These are phyloP conservation scores for Verticillium dahliae DNA, from an alignment of 2,329 filamentous ascomycete genomes.

Conservation along the genomic window DNA sequence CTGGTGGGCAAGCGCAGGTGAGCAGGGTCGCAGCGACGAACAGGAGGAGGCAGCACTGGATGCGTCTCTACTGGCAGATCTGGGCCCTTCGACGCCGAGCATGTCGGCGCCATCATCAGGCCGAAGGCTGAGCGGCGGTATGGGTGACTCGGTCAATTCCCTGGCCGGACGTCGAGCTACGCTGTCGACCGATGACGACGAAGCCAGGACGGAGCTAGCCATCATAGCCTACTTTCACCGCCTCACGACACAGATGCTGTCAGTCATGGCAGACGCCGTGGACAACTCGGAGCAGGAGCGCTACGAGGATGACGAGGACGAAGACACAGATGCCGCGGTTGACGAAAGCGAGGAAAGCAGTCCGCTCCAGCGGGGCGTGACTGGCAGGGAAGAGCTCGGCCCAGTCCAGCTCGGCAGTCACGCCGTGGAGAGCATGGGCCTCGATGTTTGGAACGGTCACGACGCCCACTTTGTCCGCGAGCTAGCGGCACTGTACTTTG, in stretches of 20 bases:
- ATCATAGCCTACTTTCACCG: slow-evolving; percentile 79
- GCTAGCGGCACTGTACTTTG: slow-evolving; percentile 60
- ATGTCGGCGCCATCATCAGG: slow-evolving; percentile 4
- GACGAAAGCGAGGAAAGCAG: slow-evolving; percentile 24
- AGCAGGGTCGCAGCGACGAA: slow-evolving; percentile 57
- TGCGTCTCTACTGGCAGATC: slow-evolving; percentile 46
- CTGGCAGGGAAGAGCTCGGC: slow-evolving; percentile 22
- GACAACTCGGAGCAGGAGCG: slow-evolving; percentile 35
- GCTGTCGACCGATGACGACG: slow-evolving; percentile 23
- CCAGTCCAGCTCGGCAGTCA: slow-evolving; percentile 54
- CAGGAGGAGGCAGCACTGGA: slow-evolving; percentile 52
- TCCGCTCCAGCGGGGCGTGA: slow-evolving; percentile 12
- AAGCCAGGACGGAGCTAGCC: slow-evolving; percentile 56
- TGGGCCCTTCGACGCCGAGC: slow-evolving; percentile 22
- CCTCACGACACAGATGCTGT: slow-evolving; percentile 60
- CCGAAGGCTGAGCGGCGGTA: slow-evolving; percentile 10
- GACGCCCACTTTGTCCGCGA: slow-evolving; percentile 65
- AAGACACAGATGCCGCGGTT: slow-evolving; percentile 24
- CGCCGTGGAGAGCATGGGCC: slow-evolving; percentile 63
- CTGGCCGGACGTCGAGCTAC: slow-evolving; percentile 28
- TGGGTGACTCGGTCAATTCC: slow-evolving; percentile 38
- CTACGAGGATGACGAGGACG: slow-evolving; percentile 24
- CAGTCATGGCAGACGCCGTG: slow-evolving; percentile 55
- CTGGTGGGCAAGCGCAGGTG: slow-evolving; percentile 84
- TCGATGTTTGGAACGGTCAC: slow-evolving; percentile 68